A percentile compares a stretch with the other conserved stretches of the same genome.
phyloP scores from a whole-genome alignment of 176 grass and related monocot species.

The Cenchrus purpureus region DNA sequence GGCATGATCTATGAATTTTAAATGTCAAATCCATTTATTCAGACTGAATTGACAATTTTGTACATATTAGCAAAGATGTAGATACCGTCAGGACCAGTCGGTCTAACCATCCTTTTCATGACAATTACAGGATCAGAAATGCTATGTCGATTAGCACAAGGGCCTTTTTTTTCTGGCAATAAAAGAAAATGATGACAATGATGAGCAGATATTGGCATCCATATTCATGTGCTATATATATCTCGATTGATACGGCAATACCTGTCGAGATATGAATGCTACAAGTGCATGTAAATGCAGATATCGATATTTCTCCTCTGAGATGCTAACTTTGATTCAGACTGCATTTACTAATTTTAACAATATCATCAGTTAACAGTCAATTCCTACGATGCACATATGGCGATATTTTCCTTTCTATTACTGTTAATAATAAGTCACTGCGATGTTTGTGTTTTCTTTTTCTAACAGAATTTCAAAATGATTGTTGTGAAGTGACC shows the following conservation, averaged over 20 bases:
- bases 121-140: slow-evolving; percentile 47
- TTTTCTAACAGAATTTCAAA: neutral
- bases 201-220: slow-evolving; percentile 30
- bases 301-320: neutral
- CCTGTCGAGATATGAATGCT: slow-evolving; percentile 31
- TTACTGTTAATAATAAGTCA: neutral
- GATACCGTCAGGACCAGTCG: slow-evolving; percentile 22
- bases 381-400: neutral
- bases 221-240: slow-evolving; percentile 28
- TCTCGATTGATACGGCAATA: slow-evolving; percentile 26
- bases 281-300: slow-evolving; percentile 29
- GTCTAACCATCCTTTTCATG: slow-evolving; percentile 48
- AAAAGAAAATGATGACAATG: slow-evolving; percentile 34
- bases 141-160: neutral
- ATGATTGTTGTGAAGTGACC: slow-evolving; percentile 15
- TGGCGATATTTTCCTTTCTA: neutral
- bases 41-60: slow-evolving; percentile 24
- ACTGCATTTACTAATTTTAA: neutral
- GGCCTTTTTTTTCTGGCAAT: slow-evolving; percentile 17
- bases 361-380: neutral
- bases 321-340: neutral
- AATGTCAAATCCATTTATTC: slow-evolving; percentile 6
- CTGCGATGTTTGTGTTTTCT: slow-evolving; percentile 3
- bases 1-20: slow-evolving; percentile 1
- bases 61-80: slow-evolving; percentile 17